Conservation (phyloP, 1,284 basidiomycete species). For the Volvariella volvacea region DNA sequence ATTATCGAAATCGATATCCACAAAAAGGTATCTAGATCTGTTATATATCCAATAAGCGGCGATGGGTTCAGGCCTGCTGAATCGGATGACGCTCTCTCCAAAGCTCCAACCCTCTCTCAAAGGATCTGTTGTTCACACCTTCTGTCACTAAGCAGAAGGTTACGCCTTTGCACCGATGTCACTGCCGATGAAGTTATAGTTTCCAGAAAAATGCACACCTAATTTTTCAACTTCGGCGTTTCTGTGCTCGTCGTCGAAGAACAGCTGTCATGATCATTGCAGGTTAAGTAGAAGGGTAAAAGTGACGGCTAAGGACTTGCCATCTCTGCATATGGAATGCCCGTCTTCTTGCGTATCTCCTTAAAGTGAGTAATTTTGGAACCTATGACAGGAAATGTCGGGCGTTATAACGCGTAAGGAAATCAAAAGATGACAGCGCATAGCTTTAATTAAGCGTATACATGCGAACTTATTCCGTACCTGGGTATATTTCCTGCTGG, state of each 20-base stretch:
- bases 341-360: slow-evolving; percentile 69
- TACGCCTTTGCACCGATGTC: slow-evolving; percentile 41
- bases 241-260: slow-evolving; percentile 78
- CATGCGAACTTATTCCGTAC: no score
- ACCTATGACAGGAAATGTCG: slow-evolving; percentile 39
- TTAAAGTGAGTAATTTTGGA: slow-evolving; percentile 82
- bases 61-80: no score
- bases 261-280: slow-evolving; percentile 44
- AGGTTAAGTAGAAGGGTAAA: background rate
- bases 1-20: no score
- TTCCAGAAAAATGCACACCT: slow-evolving; percentile 27
- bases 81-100: slow-evolving; percentile 31
- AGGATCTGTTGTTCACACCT: slow-evolving; percentile 46
- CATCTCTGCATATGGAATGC: slow-evolving; percentile 82
- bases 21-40: no score
- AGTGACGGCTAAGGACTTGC: slow-evolving; percentile 28
- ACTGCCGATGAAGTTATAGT: background rate
- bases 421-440: no score
- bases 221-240: slow-evolving; percentile 74
- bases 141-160: slow-evolving; percentile 56
- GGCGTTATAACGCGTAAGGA: no score
- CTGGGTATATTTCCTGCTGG: slow-evolving; percentile 81
- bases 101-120: slow-evolving; percentile 53
- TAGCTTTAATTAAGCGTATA: no score
- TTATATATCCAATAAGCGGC: no score